These are phyloP conservation scores for Dactylonectria macrodidyma DNA, from an alignment of 2,329 filamentous ascomycete species.

Conservation along the genomic window DNA sequence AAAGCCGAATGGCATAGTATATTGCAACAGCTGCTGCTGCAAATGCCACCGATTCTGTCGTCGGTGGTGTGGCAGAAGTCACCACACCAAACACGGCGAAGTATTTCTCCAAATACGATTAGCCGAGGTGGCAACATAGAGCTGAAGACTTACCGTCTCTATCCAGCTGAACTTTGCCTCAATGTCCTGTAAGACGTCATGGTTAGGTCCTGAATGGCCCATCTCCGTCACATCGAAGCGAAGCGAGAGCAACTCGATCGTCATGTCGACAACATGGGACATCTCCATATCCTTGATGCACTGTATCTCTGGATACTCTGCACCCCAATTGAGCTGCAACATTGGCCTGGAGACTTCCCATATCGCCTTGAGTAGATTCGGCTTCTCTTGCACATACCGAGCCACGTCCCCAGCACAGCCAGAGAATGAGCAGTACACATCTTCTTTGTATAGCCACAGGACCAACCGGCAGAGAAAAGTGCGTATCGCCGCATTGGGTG, in stretches of 20 bases:
- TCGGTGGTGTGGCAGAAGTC: neutral
- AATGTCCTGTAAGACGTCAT: neutral
- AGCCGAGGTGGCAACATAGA: neutral
- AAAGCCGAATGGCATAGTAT: conserved; percentile 2
- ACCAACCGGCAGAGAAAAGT: conserved; percentile 16
- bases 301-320: neutral
- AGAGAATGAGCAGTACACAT: conserved; percentile 4
- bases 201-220: neutral
- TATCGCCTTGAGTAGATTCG: neutral
- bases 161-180: conserved; percentile 2
- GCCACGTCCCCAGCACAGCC: conserved; percentile 9
- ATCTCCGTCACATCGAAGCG: conserved; percentile 7
- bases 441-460: conserved; percentile 15
- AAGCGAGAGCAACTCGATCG: conserved; percentile 1
- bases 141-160: conserved; percentile 1
- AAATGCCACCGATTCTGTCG: neutral
- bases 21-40: conserved; percentile 6
- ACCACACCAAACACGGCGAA: neutral
- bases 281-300: conserved; percentile 2
- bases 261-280: conserved; percentile 14
- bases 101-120: conserved; percentile 3
- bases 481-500: neutral
- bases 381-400: conserved; percentile 1
- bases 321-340: conserved; percentile 14
- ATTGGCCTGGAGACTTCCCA: conserved; percentile 10